Evolutionary conservation across 371 early-diverging fungal species (phyloP).

Genomic region (Actinomucor elegans): DNA sequence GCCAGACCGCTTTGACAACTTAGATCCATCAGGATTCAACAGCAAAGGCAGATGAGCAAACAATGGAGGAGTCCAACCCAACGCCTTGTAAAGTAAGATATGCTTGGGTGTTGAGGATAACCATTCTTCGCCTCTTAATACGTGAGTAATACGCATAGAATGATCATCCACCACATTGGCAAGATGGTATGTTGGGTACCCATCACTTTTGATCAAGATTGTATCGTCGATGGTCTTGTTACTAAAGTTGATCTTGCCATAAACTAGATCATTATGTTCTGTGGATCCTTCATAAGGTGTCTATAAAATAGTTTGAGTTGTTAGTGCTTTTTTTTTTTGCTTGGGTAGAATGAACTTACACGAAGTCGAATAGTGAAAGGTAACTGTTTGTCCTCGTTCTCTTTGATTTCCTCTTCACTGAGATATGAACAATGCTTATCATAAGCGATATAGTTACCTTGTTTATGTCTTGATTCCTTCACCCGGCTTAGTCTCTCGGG

Average conservation of each 20-base stretch:
- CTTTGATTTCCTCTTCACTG: conserved; percentile 59
- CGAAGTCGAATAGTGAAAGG: conserved; percentile 77
- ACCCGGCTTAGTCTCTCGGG: conserved; percentile 69
- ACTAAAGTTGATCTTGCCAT: conserved; percentile 71
- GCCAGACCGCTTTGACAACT: conserved; percentile 84
- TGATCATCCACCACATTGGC: conserved; percentile 96
- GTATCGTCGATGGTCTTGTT: conserved; percentile 84
- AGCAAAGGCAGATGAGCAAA: conserved; percentile 92
- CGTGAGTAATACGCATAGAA: conserved; percentile 88
- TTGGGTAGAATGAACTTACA: conserved; percentile 35
- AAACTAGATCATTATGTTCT: conserved; percentile 71
- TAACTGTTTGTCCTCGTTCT: conserved; percentile 49
- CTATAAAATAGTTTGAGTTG: conserved; percentile 23
- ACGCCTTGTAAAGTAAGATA: conserved; percentile 76
- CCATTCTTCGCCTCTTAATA: conserved; percentile 96
- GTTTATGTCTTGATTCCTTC: conserved; percentile 54
- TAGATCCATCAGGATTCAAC: conserved; percentile 79
- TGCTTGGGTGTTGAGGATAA: conserved; percentile 92
- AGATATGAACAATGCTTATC: conserved; percentile 81
- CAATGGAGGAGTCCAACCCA: conserved; percentile 78
- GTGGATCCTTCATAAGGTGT: conserved; percentile 61
- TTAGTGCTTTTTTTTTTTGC: neutral
- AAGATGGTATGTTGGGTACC: conserved; percentile 92
- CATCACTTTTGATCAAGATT: conserved; percentile 90
- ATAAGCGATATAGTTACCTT: conserved; percentile 69